Evolutionary conservation across 169 alveolate genomes (phyloP), one percentile per base, ranked within the genome.

Genomic region (Eimeria zaria): DNA sequence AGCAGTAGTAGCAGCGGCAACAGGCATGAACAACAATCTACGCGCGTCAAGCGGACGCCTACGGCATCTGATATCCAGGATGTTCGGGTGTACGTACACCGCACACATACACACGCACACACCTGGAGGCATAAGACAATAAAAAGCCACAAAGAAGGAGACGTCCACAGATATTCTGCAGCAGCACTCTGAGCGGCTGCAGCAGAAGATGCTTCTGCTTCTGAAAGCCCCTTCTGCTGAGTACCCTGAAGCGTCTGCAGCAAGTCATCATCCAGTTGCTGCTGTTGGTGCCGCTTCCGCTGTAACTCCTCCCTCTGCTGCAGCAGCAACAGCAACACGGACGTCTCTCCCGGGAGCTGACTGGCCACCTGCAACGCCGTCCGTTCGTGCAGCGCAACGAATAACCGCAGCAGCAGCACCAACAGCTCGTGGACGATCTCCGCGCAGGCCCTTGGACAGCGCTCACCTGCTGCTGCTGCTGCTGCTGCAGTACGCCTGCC

Each of bases 251-350:
- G 93, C 81, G 93, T 24, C 62, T 85, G 93, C 93, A 85, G 93
- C 48, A 85, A 44, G 46, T 55, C 93, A 9, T 60, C 58, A 24
- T 85, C 93, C 62, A 85, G 93, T 71, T 48, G 81, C 93, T 60
- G 93, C 81, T 85, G 93, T 62, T 85, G 83, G 48, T 85, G 93
- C 67, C n/a, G 80, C 81, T 85, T 80, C 80, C 69, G 93, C 93
- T 60, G 55, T 51, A n/a, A 48, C 93, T 33, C 74, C 62, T 85
- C 81, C 62, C 69, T 41, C n/a, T 85, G 93, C 93, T 85, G 76
- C 67, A 60, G 93, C 81, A 60, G 81, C 76, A 27, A 81, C 81
- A 60, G 93, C 76, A 85, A 81, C 83, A 85, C 93, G 0, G 93
- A 85, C 11, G 78, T 85, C 81, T 85, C 93, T 41, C 81, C 93